A percentile compares a stretch with the other conserved stretches of the same genome.
phyloP scores from a whole-genome alignment of 768 basidiomycete species.

The Suillus tomentosus region DNA sequence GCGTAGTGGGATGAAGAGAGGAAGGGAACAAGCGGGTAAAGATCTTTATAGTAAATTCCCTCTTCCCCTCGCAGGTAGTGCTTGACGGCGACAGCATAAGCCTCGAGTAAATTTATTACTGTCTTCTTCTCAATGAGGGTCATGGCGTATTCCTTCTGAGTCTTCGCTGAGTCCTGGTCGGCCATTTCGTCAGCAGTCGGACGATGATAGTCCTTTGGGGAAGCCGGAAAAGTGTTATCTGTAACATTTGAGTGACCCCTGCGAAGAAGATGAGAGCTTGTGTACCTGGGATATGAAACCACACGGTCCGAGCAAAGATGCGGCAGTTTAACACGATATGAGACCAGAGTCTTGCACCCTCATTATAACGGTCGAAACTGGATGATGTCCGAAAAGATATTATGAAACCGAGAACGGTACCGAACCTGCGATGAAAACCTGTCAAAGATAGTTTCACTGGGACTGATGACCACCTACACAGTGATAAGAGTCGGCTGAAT shows the following conservation, averaged over 20 bases:
- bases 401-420: slow-evolving; percentile 76
- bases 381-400: slow-evolving; percentile 72
- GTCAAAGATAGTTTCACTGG: slow-evolving; percentile 20
- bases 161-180: slow-evolving; percentile 20
- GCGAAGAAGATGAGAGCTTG: slow-evolving; percentile 14
- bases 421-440: slow-evolving; percentile 37
- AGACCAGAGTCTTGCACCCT: slow-evolving; percentile 68
- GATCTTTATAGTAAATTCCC: slow-evolving; percentile 40
- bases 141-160: slow-evolving; percentile 42
- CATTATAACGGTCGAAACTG: slow-evolving; percentile 74
- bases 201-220: slow-evolving; percentile 12
- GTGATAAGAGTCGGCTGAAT: slow-evolving; percentile 61
- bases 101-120: slow-evolving; percentile 65
- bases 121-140: slow-evolving; percentile 68
- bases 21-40: slow-evolving; percentile 71
- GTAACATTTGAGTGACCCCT: slow-evolving; percentile 15
- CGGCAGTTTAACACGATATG: slow-evolving; percentile 56
- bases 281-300: slow-evolving; percentile 68
- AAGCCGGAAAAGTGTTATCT: slow-evolving; percentile 20
- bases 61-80: slow-evolving; percentile 66
- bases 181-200: slow-evolving; percentile 7
- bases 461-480: slow-evolving; percentile 48
- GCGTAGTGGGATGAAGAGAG: slow-evolving; percentile 58
- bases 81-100: slow-evolving; percentile 63
- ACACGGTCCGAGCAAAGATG: slow-evolving; percentile 59